Evolutionary conservation across 441 rosid species (phyloP).

Genomic region (Hura crepitans): DNA sequence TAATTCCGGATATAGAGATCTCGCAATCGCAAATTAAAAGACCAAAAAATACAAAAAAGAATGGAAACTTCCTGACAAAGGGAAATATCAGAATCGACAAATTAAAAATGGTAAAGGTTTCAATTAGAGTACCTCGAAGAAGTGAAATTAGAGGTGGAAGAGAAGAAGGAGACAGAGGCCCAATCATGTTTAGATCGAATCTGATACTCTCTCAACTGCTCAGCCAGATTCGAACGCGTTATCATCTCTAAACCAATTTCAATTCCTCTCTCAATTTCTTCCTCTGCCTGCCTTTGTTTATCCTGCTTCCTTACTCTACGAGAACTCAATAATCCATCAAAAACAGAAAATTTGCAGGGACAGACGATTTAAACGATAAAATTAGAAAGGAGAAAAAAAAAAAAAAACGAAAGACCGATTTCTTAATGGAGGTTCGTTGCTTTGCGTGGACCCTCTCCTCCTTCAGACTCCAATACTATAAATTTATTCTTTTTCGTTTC

Average conservation of each 20-base stretch:
- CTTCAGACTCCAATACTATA: background rate
- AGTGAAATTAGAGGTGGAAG: conserved; percentile 59
- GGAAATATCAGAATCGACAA: background rate
- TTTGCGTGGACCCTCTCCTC: conserved; percentile 31
- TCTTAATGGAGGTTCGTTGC: conserved; percentile 23
- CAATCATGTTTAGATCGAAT: conserved; percentile 93
- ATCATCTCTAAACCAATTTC: conserved; percentile 52
- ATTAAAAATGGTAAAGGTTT: background rate
- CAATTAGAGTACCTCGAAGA: conserved; percentile 53
- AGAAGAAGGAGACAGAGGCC: conserved; percentile 90
- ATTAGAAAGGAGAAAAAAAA: conserved; percentile 3
- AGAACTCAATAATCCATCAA: conserved; percentile 11
- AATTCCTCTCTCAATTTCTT: conserved; percentile 14
- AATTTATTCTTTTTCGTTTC: background rate
- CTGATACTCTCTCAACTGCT: conserved; percentile 95
- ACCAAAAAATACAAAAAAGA: background rate
- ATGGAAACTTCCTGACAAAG: background rate
- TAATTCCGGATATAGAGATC: background rate
- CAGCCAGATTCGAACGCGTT: conserved; percentile 90
- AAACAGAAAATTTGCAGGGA: conserved; percentile 22
- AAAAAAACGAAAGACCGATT: conserved; percentile 25
- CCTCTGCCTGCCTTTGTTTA: background rate
- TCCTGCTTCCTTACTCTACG: background rate
- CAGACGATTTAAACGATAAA: conserved; percentile 22
- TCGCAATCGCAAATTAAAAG: background rate